Base-by-base conservation (phyloP, 805 yeast genomes). In the Saccharomycopsis javanensis region DNA sequence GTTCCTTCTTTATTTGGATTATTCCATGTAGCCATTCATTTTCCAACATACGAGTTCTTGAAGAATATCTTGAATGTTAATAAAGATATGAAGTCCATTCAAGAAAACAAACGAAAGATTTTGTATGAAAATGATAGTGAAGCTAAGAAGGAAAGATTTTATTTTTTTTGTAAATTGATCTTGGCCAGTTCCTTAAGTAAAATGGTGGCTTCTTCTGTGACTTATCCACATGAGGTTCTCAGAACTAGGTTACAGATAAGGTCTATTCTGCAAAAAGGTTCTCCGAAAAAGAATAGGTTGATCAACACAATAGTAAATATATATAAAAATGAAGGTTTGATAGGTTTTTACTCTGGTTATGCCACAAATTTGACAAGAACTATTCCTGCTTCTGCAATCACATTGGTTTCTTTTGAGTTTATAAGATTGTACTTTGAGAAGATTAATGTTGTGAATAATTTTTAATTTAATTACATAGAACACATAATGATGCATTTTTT, bases 211-310 rank as follows among this genome's bases (percentile, higher is more conserved):
- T 84, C 94, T 51, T 76, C 88, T 1, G 75, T 88, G 55, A 92
- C 98, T 0, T 92, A 92, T 67, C 98, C 99, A 1, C 99, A 92
- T 71, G 99, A 92, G 69, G 91, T 92, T 33, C 75, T 94, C 53
- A 78, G 99, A 64, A 91, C 98, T 11, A 78, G 98, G 65, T 79
- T 90, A 80, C 99, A 92, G 71, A 79, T 87, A 61, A 69, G 62
- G 30, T 56, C 62, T 7, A 63, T 75, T 45, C 18, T 46, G 27
- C 28, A 51, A 16, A 20, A 33, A 4, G 15, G 38, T 25, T 15
- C 48, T 5, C 27, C 35, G n/a, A 15, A 28, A 20, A 59, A 63
- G 51, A 67, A 65, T 16, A 50, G 37, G 16, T 50, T 55, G 25
- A 46, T 55, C 25, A 42, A 45, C 13, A 55, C 57, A 18, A 66